phyloP scores from a whole-genome alignment of 768 basidiomycete species.

The Termitomyces sp. region DNA sequence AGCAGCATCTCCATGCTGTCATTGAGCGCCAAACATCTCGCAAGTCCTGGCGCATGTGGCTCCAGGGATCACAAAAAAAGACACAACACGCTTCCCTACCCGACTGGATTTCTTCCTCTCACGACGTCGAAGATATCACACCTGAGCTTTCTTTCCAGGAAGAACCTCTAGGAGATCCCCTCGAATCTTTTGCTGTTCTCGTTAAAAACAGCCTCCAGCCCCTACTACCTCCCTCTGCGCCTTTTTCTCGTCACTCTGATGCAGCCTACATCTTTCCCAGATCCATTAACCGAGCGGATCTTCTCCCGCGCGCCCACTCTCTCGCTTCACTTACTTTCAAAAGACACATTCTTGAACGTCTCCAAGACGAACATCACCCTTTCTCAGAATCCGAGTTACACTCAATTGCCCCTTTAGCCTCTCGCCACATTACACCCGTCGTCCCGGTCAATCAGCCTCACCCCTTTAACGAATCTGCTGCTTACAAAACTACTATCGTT shows the following conservation, averaged over 20 bases:
- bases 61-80: conserved; percentile 24
- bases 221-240: conserved; percentile 40
- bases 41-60: conserved; percentile 57
- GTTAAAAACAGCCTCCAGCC: conserved; percentile 45
- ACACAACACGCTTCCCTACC: conserved; percentile 13
- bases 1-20: conserved; percentile 24
- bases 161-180: conserved; percentile 2
- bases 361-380: conserved; percentile 28
- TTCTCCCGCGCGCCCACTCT: conserved; percentile 33
- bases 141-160: conserved; percentile 13
- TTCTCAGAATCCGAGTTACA: conserved; percentile 38
- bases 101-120: conserved; percentile 27
- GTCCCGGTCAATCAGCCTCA: conserved; percentile 21
- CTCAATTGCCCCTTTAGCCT: conserved; percentile 42
- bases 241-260: conserved; percentile 39
- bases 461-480: conserved; percentile 31
- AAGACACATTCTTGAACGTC: conserved; percentile 43
- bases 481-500: conserved; percentile 26
- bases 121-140: conserved; percentile 12
- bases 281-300: conserved; percentile 43
- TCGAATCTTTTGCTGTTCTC: conserved; percentile 28
- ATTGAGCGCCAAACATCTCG: conserved; percentile 31
- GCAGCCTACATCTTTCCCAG: conserved; percentile 44
- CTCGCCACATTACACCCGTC: conserved; percentile 23
- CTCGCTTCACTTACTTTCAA: conserved; percentile 47